Evolutionary conservation across 352 stramenopile genomes (phyloP), one percentile per base, ranked within the genome.

Genomic region (Pythium phragmitis): DNA sequence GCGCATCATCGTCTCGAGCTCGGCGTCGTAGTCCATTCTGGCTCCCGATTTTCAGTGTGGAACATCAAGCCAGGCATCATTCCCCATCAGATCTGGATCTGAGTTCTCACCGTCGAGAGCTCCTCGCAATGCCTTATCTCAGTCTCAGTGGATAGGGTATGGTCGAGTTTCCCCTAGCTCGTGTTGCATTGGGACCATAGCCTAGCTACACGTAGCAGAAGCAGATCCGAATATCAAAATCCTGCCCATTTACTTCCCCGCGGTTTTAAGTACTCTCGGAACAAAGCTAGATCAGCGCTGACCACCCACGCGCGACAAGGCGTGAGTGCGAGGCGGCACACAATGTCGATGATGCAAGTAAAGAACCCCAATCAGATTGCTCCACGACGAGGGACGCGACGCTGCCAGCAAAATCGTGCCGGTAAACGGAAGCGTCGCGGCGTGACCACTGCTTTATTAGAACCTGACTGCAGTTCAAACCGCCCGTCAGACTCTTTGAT

Each of bases 1-100:
- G 19, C 71, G 76, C 67, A 81, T 74, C 36, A 87, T 69, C 43
- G 72, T 53, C 16, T 71, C 63, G 43, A 85, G 50, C 56, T 75
- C 69, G n/a, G 75, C 73, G 63, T 82, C 75, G 58, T 82, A 72
- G 54, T 68, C 69, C 58, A 75, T 73, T 33, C 16, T 23, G 17
- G 45, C 34, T 51, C 13, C 19, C 7, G 2, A 19, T 3, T 46
- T 46, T 46, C 39, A 19, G 1, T 13, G 12, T 37, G 28, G 26
- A 33, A 14, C 45, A 30, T 7, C 16, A 21, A 45, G 14, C 8
- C 14, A 17, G 21, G 17, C 9, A 3, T 45, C 46, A 33, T 56
- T 42, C 19, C 0, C 4, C 7, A 48, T 57, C 57, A 64, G 57
- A 64, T 51, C 48, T 64, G 47, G 42, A 13, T 30, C 36, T 57